These are phyloP conservation scores for Gossypium arboreum DNA, from an alignment of 345 rosid species.

Conservation along the genomic window DNA sequence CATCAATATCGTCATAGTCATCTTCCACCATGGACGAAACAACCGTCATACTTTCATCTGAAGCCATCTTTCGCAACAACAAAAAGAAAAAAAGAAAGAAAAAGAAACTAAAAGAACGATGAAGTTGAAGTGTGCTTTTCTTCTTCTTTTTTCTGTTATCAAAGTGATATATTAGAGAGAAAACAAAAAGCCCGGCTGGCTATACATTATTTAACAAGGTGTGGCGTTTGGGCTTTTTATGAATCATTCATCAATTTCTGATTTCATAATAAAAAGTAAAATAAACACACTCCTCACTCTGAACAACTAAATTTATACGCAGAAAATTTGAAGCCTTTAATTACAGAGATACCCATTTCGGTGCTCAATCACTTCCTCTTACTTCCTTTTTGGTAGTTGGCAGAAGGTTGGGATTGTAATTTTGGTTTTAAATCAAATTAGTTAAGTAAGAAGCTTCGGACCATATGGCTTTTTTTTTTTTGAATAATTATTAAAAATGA, in stretches of 20 bases:
- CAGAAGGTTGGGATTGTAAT: not conserved
- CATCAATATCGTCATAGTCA: conserved; percentile 47
- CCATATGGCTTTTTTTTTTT: not conserved
- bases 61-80: conserved; percentile 30
- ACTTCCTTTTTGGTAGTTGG: not conserved
- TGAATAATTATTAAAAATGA: not conserved
- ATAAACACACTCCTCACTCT: not conserved
- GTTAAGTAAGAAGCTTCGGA: not conserved
- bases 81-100: too few species aligned
- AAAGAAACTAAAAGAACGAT: too few species aligned
- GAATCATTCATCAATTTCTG: conserved; percentile 25
- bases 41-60: conserved; percentile 36
- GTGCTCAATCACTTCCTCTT: conserved; percentile 1
- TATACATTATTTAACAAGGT: not conserved
- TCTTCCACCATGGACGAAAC: conserved; percentile 33
- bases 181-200: not conserved
- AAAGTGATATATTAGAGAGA: not conserved
- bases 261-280: conserved; percentile 17
- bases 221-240: conserved; percentile 27
- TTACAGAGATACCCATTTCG: conserved; percentile 20
- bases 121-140: not conserved
- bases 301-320: conserved; percentile 20
- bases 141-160: not conserved
- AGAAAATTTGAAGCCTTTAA: not conserved
- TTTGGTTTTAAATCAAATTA: not conserved